phyloP scores from a whole-genome alignment of 1,139 yeast genomes.

The Candida sp. region DNA sequence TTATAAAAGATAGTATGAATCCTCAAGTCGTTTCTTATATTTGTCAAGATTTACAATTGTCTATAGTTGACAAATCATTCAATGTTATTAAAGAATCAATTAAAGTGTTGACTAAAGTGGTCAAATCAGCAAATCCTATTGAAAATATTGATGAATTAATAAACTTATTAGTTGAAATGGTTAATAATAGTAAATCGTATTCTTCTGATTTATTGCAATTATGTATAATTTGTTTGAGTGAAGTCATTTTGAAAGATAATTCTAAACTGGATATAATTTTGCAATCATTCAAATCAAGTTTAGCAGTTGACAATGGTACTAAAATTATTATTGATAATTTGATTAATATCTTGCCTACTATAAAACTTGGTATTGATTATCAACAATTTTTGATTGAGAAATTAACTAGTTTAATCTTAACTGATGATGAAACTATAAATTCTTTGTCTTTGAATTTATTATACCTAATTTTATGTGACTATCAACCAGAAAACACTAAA shows the following conservation, averaged over 20 bases:
- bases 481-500: constrained; percentile 3
- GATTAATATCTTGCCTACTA: constrained; percentile 16
- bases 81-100: constrained; percentile 53
- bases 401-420: constrained; percentile 16
- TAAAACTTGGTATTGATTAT: constrained; percentile 17
- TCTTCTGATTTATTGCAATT: constrained; percentile 52
- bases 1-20: constrained; percentile 12
- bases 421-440: constrained; percentile 24
- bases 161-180: constrained; percentile 22
- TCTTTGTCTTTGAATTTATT: constrained; percentile 22
- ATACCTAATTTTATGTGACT: constrained; percentile 9
- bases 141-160: constrained; percentile 16
- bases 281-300: constrained; percentile 18
- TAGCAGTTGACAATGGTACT: constrained; percentile 34
- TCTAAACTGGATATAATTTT: constrained; percentile 11
- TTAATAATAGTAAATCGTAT: constrained; percentile 35
- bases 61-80: constrained; percentile 31
- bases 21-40: constrained; percentile 26
- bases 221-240: constrained; percentile 37
- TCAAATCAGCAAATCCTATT: constrained; percentile 22
- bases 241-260: constrained; percentile 15
- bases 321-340: constrained; percentile 30
- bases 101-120: constrained; percentile 27
- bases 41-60: constrained; percentile 38
- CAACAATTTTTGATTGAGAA: constrained; percentile 14